A percentile compares a stretch with the other conserved stretches of the same genome.
Evolutionary conservation across 371 early-diverging fungal genomes (phyloP).

Genomic region (Dichotomocladium elegans): DNA sequence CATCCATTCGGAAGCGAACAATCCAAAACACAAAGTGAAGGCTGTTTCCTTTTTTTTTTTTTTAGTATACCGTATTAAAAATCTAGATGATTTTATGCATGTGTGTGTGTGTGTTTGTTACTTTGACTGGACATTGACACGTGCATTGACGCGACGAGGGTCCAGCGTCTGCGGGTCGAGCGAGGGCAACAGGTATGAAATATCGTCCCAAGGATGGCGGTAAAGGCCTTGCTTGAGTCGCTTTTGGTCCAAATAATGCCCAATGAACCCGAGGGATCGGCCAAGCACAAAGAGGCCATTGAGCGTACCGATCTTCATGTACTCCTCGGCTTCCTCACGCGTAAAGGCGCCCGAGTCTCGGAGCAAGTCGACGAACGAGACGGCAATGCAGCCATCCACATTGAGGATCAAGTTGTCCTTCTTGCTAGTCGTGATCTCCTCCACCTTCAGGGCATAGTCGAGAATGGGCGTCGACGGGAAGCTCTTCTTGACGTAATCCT

Average conservation of each 20-base stretch:
- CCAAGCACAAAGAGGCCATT: conserved; percentile 97
- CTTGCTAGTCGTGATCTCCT: conserved; percentile 94
- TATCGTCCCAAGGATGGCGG: conserved; percentile 98
- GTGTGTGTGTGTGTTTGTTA: conserved; percentile 7
- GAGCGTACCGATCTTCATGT: conserved; percentile 92
- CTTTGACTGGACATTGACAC: conserved; percentile 41
- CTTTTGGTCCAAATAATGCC: conserved; percentile 96
- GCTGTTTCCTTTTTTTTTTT: background rate
- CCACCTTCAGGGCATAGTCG: conserved; percentile 92
- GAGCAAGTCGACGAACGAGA: conserved; percentile 93
- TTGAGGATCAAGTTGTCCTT: conserved; percentile 98
- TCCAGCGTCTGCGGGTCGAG: conserved; percentile 44
- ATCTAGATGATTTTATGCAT: no score
- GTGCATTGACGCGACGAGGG: conserved; percentile 49
- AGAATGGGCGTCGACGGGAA: conserved; percentile 89
- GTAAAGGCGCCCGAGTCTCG: conserved; percentile 91
- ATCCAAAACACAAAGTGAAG: background rate
- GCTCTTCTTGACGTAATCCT: conserved; percentile 84
- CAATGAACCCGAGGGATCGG: conserved; percentile 94
- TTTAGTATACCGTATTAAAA: background rate
- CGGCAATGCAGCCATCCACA: conserved; percentile 96
- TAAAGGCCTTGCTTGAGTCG: conserved; percentile 95
- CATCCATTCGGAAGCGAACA: background rate
- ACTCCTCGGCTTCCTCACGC: conserved; percentile 94
- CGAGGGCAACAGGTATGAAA: conserved; percentile 81